These are phyloP conservation scores for Pleurotus sapidus DNA, from an alignment of 768 basidiomycete genomes.

Conservation along the genomic window DNA sequence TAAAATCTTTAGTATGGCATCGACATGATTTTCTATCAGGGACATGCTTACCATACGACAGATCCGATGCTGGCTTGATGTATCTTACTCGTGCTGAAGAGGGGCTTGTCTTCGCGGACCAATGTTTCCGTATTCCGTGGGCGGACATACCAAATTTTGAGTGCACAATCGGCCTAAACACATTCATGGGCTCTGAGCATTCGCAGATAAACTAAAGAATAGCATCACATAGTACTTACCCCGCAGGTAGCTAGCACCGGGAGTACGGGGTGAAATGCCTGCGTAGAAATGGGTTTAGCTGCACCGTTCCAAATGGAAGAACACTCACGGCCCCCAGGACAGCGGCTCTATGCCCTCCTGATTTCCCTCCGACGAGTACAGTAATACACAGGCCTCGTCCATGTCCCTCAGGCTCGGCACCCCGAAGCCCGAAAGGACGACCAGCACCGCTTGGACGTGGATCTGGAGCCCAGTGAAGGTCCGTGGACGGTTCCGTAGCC, in stretches of 20 bases:
- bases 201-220: neutral
- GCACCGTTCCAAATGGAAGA: neutral
- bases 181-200: constrained; percentile 3
- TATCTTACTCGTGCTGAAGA: constrained; percentile 66
- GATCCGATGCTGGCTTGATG: constrained; percentile 67
- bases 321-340: constrained; percentile 59
- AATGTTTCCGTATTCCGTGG: constrained; percentile 31
- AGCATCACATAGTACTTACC: constrained; percentile 34
- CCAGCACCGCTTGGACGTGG: constrained; percentile 53
- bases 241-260: constrained; percentile 78
- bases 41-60: constrained; percentile 50
- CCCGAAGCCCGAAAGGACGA: constrained; percentile 66
- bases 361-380: constrained; percentile 65
- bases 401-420: constrained; percentile 55
- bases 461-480: constrained; percentile 60
- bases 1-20: constrained; percentile 2
- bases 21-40: neutral
- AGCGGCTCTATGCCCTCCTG: constrained; percentile 71
- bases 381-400: constrained; percentile 63
- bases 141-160: constrained; percentile 74
- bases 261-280: constrained; percentile 67
- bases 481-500: constrained; percentile 32
- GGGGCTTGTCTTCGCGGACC: constrained; percentile 68
- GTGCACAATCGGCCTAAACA: constrained; percentile 61
- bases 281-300: neutral